Evolutionary conservation across 2,329 filamentous ascomycete genomes (phyloP), one percentile per base, ranked within the genome.

Genomic region (Chaetomium olivaceum): DNA sequence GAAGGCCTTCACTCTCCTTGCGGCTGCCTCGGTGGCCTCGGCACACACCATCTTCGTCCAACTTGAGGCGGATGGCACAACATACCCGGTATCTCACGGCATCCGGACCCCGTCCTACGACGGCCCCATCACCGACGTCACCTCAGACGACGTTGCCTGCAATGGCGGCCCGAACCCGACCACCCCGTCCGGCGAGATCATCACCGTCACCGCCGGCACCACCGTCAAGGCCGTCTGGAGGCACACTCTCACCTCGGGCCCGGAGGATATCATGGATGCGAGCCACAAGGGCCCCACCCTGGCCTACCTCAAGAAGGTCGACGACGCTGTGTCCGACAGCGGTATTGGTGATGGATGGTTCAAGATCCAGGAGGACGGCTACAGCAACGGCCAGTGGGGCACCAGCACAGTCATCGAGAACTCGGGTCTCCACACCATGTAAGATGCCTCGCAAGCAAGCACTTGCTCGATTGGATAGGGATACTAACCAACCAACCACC

Each of bases 261-360:
- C 70, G 66, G 71, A 71, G 67, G 71, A 72, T 61, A 33, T 72
- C 64, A 71, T 72, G 70, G 71, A 72, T 68, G 69, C 57, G 64
- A 61, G 39, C 33, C 71, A 72, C 70, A 71, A 71, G 65, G 71
- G 71, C 19, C 71, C 71, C n/a, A 71, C 68, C 51, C 57, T 71
- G 43, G 71, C 71, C 60, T 72, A 72, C 67, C 71, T 72, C 43
- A 72, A 72, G 66, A 72, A 72, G 69, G 71, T 72, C 64, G 65
- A 52, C 67, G 66, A 72, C 58, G 70, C 71, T 19, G 66, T 68
- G 36, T 61, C 51, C 25, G 70, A 71, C 61, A 67, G 69, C 46
- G 71, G 71, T 29, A 63, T 71, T 58, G 71, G 71, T 36, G 66
- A 58, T 36, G 71, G 71, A 14, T 72, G 71, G 71, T 72, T 72